phyloP scores from a whole-genome alignment of 2,329 filamentous ascomycete species.

The Paradendryphiella salina region DNA sequence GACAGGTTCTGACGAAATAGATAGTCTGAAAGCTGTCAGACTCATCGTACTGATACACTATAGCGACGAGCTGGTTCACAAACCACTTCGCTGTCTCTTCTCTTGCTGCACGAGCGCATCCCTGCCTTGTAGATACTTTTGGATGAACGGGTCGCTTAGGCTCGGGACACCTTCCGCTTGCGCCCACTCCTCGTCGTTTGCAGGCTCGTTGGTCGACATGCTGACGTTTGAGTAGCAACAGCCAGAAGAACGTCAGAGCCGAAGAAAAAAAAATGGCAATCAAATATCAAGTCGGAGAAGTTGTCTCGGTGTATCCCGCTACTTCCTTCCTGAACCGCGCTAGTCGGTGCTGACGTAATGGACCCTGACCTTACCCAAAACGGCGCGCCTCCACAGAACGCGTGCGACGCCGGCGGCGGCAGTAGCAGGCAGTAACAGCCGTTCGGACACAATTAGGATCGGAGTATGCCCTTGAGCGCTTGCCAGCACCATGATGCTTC shows the following conservation, averaged over 20 bases:
- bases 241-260: not conserved
- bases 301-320: constrained; percentile 23
- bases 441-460: not conserved
- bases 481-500: not conserved
- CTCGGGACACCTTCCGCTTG: constrained; percentile 48
- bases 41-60: constrained; percentile 1
- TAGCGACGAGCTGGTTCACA: constrained; percentile 28
- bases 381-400: not conserved
- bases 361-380: constrained; percentile 5
- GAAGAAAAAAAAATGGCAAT: not conserved
- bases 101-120: constrained; percentile 78
- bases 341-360: constrained; percentile 30
- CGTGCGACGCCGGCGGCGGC: not conserved
- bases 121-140: constrained; percentile 77
- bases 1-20: constrained; percentile 75
- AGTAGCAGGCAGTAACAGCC: too few relatives aligned
- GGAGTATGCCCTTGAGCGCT: not conserved
- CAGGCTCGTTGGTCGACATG: constrained; percentile 29
- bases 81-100: constrained; percentile 78
- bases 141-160: constrained; percentile 72
- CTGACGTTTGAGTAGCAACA: not conserved
- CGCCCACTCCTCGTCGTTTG: constrained; percentile 46
- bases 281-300: constrained; percentile 5
- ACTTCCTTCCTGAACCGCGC: constrained; percentile 26
- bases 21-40: constrained; percentile 57